phyloP scores from a whole-genome alignment of 1,139 yeast species.

The Nakaseomyces nivariensis region DNA sequence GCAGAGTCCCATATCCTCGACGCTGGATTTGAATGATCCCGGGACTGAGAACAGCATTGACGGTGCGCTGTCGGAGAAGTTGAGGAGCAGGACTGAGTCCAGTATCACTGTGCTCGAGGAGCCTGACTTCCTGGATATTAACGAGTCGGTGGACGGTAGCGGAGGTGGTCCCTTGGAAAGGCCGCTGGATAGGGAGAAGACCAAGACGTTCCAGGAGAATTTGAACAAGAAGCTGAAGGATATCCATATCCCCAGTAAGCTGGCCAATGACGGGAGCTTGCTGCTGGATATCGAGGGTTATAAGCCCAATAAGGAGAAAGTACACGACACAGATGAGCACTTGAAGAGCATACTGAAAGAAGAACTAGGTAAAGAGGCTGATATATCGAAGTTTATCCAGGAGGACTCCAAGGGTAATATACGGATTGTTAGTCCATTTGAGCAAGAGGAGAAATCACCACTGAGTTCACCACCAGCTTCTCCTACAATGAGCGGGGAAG shows the following conservation, averaged over 20 bases:
- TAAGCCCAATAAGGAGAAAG: slow-evolving; percentile 72
- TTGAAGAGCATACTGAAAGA: slow-evolving; percentile 65
- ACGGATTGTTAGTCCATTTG: slow-evolving; percentile 43
- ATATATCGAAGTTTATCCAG: slow-evolving; percentile 40
- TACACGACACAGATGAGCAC: slow-evolving; percentile 57
- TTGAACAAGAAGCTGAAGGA: slow-evolving; percentile 57
- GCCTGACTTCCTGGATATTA: slow-evolving; percentile 45
- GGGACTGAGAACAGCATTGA: slow-evolving; percentile 4
- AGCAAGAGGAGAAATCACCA: slow-evolving; percentile 16
- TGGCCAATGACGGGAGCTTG: slow-evolving; percentile 85
- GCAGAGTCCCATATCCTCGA: slow-evolving; percentile 37
- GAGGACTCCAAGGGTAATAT: slow-evolving; percentile 68
- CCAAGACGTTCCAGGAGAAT: slow-evolving; percentile 33
- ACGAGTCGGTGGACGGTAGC: slow-evolving; percentile 3
- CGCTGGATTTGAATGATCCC: slow-evolving; percentile 25
- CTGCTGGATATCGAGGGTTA: slow-evolving; percentile 94
- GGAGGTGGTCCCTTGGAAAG: neutral
- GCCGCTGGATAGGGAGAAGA: slow-evolving; percentile 12
- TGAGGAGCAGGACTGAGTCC: slow-evolving; percentile 1
- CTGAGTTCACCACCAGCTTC: slow-evolving; percentile 18
- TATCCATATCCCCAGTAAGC: slow-evolving; percentile 76
- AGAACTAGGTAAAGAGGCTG: slow-evolving; percentile 49
- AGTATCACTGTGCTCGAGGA: slow-evolving; percentile 33
- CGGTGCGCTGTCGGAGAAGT: neutral
- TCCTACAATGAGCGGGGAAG: slow-evolving; percentile 12